Base-by-base conservation (phyloP, 352 stramenopile species). In the Pythium grandisporangium region DNA sequence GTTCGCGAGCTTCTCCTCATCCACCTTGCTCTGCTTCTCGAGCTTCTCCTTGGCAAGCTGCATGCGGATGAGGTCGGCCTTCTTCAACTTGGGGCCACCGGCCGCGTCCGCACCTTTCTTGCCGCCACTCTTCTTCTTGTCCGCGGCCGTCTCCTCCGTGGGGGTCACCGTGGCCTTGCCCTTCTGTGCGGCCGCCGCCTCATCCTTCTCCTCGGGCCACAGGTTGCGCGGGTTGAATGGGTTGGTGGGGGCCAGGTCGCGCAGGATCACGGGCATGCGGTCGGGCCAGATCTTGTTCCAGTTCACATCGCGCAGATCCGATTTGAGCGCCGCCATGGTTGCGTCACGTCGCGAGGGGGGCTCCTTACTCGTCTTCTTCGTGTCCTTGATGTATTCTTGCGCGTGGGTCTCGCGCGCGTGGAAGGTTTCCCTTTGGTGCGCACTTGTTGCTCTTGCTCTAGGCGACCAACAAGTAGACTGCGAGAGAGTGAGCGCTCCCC, bases 241-340 rank as follows among this genome's bases (percentile, higher is more conserved):
- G 48, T 92, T 92, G 25, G 70, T 86, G 10, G 79, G 79, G 45
- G 79, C 79, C 43, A 92, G 46, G 36, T 92, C 76, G 22, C 79
- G 79, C 45, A 93, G 61, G 45, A 93, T 93, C 61, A 93, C 76
- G 29, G 79, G 79, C 69, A 93, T 93, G 48, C 79, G 75, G 59
- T 93, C 74, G 10, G 79, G 79, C 70, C 78, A 93, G 34, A 93
- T 61, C 60, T 93, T 93, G 58, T 93, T 77, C 79, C 79, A 93
- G 62, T 89, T 89, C 24, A 93, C 79, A 49, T 90, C 79, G 58
- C 74, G 72, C 67, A 93, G 77, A 21, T 77, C 70, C 40, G 74
- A 78, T 57, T 87, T 92, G 51, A 73, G 62, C 38, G 79, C 73
- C 52, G 45, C 59, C 70, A 76, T 85, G 11, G 12, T 62, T 14